Evolutionary conservation across 2,329 filamentous ascomycete species (phyloP).

Genomic region (Helicocarpus griseus): DNA sequence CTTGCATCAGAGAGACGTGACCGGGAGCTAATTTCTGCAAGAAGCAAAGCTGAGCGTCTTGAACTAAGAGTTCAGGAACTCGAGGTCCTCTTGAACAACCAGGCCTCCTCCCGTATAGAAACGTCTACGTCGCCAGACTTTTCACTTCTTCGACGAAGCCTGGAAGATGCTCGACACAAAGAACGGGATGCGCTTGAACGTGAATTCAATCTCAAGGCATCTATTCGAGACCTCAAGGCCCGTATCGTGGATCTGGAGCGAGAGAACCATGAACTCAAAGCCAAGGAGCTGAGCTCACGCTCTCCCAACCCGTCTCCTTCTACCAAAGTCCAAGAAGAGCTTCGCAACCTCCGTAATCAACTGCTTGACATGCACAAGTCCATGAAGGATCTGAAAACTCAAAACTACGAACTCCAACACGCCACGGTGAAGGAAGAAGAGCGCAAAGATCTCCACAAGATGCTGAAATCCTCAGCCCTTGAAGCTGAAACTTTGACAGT

Average conservation of each 20-base stretch:
- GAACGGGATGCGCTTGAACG: slow-evolving; percentile 56
- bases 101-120: slow-evolving; percentile 26
- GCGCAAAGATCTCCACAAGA: slow-evolving; percentile 35
- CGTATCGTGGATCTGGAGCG: slow-evolving; percentile 58
- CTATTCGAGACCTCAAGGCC: slow-evolving; percentile 53
- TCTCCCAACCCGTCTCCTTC: slow-evolving; percentile 47
- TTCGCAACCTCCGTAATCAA: slow-evolving; percentile 51
- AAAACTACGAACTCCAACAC: slow-evolving; percentile 42
- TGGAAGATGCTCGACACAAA: slow-evolving; percentile 55
- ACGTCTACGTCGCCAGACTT: slow-evolving; percentile 39
- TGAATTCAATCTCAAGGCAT: slow-evolving; percentile 55
- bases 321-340: slow-evolving; percentile 40
- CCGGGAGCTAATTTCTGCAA: slow-evolving; percentile 42
- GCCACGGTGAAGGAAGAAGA: slow-evolving; percentile 39
- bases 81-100: slow-evolving; percentile 45
- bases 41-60: slow-evolving; percentile 55
- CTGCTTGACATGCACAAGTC: slow-evolving; percentile 51
- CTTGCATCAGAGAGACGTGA: slow-evolving; percentile 32
- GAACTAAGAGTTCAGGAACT: slow-evolving; percentile 46
- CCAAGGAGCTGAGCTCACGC: slow-evolving; percentile 41
- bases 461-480: slow-evolving; percentile 38
- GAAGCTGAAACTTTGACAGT: slow-evolving; percentile 59
- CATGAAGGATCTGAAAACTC: slow-evolving; percentile 45
- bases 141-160: slow-evolving; percentile 51
- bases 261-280: slow-evolving; percentile 53